These are phyloP conservation scores for Daldinia loculata DNA, from an alignment of 495 filamentous ascomycete genomes.

Conservation along the genomic window DNA sequence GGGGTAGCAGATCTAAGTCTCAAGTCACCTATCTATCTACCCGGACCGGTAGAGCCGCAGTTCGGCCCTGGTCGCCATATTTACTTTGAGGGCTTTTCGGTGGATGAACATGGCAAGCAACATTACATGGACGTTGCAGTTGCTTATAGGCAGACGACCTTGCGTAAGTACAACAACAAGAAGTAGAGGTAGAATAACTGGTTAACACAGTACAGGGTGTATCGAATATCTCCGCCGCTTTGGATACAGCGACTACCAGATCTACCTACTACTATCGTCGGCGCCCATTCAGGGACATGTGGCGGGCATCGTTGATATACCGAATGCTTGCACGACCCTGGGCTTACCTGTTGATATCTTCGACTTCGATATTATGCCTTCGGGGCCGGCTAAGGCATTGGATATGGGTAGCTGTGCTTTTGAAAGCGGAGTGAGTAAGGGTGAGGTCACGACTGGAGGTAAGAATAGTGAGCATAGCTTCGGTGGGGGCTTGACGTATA, in stretches of 20 bases:
- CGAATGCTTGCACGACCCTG: constrained; percentile 85
- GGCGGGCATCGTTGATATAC: constrained; percentile 91
- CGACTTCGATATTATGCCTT: constrained; percentile 88
- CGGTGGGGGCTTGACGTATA: constrained; percentile 62
- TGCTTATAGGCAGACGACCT: constrained; percentile 86
- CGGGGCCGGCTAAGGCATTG: constrained; percentile 63
- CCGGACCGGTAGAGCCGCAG: constrained; percentile 90
- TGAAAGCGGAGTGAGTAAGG: constrained; percentile 60
- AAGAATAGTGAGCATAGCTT: constrained; percentile 58
- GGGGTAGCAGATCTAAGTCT: constrained; percentile 79
- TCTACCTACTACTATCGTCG: constrained; percentile 87
- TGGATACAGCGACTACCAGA: constrained; percentile 80
- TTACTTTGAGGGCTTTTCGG: constrained; percentile 94
- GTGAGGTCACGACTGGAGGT: constrained; percentile 53
- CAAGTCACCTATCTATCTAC: constrained; percentile 88
- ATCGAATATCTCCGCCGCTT: constrained; percentile 90
- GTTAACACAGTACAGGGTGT: constrained; percentile 37
- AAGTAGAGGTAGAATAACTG: background rate
- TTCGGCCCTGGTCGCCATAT: constrained; percentile 87
- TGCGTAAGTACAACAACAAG: constrained; percentile 60
- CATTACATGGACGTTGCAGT: constrained; percentile 93
- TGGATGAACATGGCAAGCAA: constrained; percentile 91
- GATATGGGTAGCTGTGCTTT: constrained; percentile 85
- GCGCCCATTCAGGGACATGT: constrained; percentile 93
- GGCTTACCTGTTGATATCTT: constrained; percentile 96